Evolutionary conservation across 805 yeast genomes (phyloP).

Genomic region (Ogataea populi-albae): DNA sequence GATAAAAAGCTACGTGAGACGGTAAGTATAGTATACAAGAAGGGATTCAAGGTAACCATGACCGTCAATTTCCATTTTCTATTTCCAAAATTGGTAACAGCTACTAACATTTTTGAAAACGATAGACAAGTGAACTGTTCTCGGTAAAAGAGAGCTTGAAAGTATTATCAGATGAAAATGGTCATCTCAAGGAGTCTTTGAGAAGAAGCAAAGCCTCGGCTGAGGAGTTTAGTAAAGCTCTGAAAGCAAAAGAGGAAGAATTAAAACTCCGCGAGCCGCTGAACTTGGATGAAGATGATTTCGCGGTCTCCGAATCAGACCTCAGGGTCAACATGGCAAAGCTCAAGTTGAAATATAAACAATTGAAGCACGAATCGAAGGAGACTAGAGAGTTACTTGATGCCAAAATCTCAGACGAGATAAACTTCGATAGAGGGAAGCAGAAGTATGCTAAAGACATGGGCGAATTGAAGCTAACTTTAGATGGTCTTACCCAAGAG

Average conservation of each 20-base stretch:
- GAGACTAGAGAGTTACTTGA: constrained; percentile 42
- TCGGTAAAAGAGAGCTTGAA: constrained; percentile 37
- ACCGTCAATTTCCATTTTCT: constrained; percentile 10
- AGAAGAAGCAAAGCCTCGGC: constrained; percentile 36
- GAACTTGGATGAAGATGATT: background rate
- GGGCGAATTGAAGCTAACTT: constrained; percentile 32
- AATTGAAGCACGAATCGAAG: constrained; percentile 44
- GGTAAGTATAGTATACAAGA: constrained; percentile 22
- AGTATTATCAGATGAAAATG: constrained; percentile 43
- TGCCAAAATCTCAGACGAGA: constrained; percentile 41
- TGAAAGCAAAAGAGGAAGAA: constrained; percentile 37
- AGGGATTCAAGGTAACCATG: constrained; percentile 11
- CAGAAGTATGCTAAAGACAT: constrained; percentile 41
- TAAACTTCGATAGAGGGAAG: constrained; percentile 43
- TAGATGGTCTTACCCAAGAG: constrained; percentile 30
- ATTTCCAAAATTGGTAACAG: background rate
- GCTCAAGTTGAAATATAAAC: constrained; percentile 31
- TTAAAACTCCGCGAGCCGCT: constrained; percentile 12
- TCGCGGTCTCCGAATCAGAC: constrained; percentile 18
- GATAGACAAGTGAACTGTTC: constrained; percentile 20
- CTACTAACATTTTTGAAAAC: constrained; percentile 23
- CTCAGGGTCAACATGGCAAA: constrained; percentile 27
- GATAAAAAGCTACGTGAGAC: constrained; percentile 34
- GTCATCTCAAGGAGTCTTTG: constrained; percentile 39
- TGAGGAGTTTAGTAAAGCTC: constrained; percentile 32